Percentiles rank a stretch among this genome's conserved stretches.
phyloP scores from a whole-genome alignment of 257 asterid species.

The Jaltomata sinuosa region DNA sequence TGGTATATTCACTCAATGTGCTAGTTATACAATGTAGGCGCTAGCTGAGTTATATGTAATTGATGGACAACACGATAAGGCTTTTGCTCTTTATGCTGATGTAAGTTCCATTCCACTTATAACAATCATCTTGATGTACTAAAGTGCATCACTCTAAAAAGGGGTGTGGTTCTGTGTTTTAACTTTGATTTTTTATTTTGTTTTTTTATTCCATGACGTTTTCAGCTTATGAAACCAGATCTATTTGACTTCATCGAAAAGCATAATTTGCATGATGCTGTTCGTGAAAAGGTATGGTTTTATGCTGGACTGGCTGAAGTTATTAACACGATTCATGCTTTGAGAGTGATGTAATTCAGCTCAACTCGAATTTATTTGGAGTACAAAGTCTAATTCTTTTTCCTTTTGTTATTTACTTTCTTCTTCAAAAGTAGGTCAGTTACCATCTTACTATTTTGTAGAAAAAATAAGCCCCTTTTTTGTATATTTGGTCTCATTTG shows the following conservation, averaged over 20 bases:
- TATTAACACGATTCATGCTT: neutral
- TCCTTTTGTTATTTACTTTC: neutral
- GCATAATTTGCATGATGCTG: slow-evolving; percentile 75
- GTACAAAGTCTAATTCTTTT: neutral
- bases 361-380: neutral
- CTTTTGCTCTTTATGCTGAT: slow-evolving; percentile 88
- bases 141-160: neutral
- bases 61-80: slow-evolving; percentile 87
- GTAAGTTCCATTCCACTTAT: slow-evolving; percentile 81
- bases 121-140: slow-evolving; percentile 31
- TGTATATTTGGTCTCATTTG: neutral
- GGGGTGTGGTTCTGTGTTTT: neutral
- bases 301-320: neutral
- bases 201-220: slow-evolving; percentile 6
- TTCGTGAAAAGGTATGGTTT: slow-evolving; percentile 66
- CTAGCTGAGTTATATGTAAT: slow-evolving; percentile 86
- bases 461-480: neutral
- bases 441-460: neutral
- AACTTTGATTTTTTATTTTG: neutral
- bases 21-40: slow-evolving; percentile 46
- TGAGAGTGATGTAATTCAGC: neutral
- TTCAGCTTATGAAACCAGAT: slow-evolving; percentile 86
- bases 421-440: neutral
- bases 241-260: slow-evolving; percentile 91
- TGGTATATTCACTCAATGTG: slow-evolving; percentile 4